Percentiles rank a stretch among this genome's conserved stretches.
Conservation (phyloP, 106 monocot genomes). For the Vanilla planifolia region DNA sequence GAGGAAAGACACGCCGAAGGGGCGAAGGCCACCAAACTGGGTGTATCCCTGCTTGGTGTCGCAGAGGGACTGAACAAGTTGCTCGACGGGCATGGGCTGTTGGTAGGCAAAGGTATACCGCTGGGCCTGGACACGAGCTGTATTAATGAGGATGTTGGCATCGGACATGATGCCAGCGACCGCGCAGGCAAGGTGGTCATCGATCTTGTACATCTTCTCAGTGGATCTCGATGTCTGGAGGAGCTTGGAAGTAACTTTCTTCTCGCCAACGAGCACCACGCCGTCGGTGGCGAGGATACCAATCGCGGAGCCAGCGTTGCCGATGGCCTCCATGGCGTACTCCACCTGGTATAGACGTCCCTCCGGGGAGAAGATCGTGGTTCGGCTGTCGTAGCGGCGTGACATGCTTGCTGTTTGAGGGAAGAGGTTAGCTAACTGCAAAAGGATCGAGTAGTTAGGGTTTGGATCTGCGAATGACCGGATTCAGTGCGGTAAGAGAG, state of each 20-base stretch:
- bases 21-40: slow-evolving; percentile 85
- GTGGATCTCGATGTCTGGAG: slow-evolving; percentile 86
- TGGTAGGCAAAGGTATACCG: slow-evolving; percentile 80
- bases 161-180: slow-evolving; percentile 97
- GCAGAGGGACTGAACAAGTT: slow-evolving; percentile 86
- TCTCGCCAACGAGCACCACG: slow-evolving; percentile 66
- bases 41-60: slow-evolving; percentile 96
- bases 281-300: slow-evolving; percentile 56
- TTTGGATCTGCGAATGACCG: too few relatives aligned
- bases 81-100: slow-evolving; percentile 94
- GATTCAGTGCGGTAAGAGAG: too few relatives aligned
- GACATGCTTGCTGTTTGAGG: slow-evolving; percentile 33
- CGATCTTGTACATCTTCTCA: slow-evolving; percentile 95
- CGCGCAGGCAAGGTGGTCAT: slow-evolving; percentile 82
- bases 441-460: not conserved
- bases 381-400: slow-evolving; percentile 68
- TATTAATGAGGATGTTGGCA: slow-evolving; percentile 94
- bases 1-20: slow-evolving; percentile 82
- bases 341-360: slow-evolving; percentile 77
- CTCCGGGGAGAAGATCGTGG: slow-evolving; percentile 74
- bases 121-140: slow-evolving; percentile 89
- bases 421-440: not conserved
- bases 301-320: slow-evolving; percentile 70
- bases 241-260: slow-evolving; percentile 92
- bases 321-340: slow-evolving; percentile 78